Evolutionary conservation across 345 rosid genomes (phyloP), one percentile per base, ranked within the genome.

Genomic region (Euphorbia lathyris): DNA sequence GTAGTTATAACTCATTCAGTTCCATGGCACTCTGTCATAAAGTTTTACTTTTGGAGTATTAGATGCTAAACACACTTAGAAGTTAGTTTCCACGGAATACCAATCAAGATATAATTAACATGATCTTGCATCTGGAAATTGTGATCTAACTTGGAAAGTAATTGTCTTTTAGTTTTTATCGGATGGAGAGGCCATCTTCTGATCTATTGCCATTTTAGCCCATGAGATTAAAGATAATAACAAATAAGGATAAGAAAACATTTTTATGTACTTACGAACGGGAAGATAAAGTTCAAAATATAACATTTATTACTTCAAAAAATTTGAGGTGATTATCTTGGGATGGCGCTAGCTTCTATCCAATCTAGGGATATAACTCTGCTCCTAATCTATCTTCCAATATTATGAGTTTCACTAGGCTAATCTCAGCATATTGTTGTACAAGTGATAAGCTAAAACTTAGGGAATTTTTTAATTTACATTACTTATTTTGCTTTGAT

Each of bases 1-100:
- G 94, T 86, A 10, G 26, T 14, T 10, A 14, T 14, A 58, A 13
- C 3, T 40, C 32, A 63, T 40, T 40, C 16, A 8, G 8, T 40
- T 19, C 22, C n/a, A 8, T 36, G 14, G 16, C 25, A 42, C 48
- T 63, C 13, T 19, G 3, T 42, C 0, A 36, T n/a, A 55, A 14
- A 45, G 9, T 12, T 22, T 43, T 22, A 26, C 57, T 1, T 26
- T 9, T 65, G 11, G 23, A 48, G 23, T 48, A 3, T 9, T 30
- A 47, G 57, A 42, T 63, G 30, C 29, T 43, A 43, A 19, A 48
- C 4, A 14, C 17, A 23, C 26, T 48, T 47, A 65, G 20, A 62
- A 38, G 45, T 9, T 10, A 34, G 57, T 19, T 8, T 11, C 22
- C 38, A 8, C 48, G 0, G 25, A 16, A 20, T 48, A n/a, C 52